These are phyloP conservation scores for Petasospora fabianii DNA, from an alignment of 1,139 yeast species.

Conservation along the genomic window DNA sequence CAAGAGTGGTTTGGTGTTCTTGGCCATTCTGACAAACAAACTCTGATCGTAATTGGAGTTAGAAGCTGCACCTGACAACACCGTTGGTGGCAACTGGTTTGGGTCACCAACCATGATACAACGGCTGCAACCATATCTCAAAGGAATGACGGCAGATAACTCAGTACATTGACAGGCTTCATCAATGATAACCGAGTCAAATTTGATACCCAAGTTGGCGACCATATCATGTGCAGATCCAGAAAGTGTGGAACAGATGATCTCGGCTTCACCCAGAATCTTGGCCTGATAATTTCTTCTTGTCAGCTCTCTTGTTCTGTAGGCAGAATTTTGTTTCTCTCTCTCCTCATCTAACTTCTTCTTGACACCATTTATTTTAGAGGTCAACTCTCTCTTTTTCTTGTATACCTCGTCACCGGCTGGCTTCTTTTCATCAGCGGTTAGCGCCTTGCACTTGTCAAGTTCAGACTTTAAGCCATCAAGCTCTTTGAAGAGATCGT, in stretches of 20 bases:
- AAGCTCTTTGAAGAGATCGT: conserved; percentile 31
- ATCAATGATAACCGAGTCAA: conserved; percentile 93
- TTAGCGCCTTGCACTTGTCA: conserved; percentile 42
- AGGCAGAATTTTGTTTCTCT: conserved; percentile 63
- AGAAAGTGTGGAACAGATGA: conserved; percentile 88
- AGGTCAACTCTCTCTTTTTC: conserved; percentile 46
- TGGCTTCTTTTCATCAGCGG: conserved; percentile 26
- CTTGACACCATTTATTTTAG: conserved; percentile 64
- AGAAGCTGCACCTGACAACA: conserved; percentile 87
- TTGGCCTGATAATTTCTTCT: conserved; percentile 71
- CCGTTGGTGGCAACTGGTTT: conserved; percentile 97
- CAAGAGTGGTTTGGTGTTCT: conserved; percentile 56
- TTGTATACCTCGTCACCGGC: conserved; percentile 15
- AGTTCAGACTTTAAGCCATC: conserved; percentile 38
- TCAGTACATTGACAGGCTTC: conserved; percentile 99
- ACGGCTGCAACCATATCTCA: conserved; percentile 84
- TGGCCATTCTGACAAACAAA: conserved; percentile 90
- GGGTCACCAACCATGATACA: conserved; percentile 99
- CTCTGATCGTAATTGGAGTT: conserved; percentile 81
- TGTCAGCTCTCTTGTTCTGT: conserved; percentile 75
- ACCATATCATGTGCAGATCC: conserved; percentile 93
- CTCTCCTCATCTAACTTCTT: conserved; percentile 74
- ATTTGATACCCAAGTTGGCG: conserved; percentile 66
- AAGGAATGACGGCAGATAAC: conserved; percentile 84
- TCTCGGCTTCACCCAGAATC: conserved; percentile 72